Evolutionary conservation across 371 early-diverging fungal genomes (phyloP).

Genomic region (Syncephalastrum racemosum): DNA sequence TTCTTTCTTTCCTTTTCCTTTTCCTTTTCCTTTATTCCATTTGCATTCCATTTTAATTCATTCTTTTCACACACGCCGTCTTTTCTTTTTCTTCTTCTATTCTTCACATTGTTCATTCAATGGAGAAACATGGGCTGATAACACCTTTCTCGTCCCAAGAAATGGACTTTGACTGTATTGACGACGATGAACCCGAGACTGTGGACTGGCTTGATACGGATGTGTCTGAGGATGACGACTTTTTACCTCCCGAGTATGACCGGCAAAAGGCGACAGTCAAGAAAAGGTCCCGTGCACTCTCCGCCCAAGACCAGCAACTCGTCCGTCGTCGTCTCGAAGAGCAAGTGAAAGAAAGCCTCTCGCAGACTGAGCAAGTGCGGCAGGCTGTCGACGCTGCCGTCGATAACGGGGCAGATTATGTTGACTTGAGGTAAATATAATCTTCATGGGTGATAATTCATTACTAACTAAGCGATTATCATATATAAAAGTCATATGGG

Average conservation of each 20-base stretch:
- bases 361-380: slow-evolving; percentile 33
- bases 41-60: neutral
- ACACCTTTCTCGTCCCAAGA: slow-evolving; percentile 3
- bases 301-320: too few relatives aligned
- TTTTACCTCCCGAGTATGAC: slow-evolving; percentile 22
- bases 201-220: slow-evolving; percentile 46
- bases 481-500: slow-evolving; percentile 34
- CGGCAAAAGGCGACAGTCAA: too few relatives aligned
- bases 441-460: neutral
- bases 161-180: neutral
- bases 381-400: slow-evolving; percentile 50
- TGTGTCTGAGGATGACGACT: slow-evolving; percentile 44
- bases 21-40: neutral
- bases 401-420: slow-evolving; percentile 53
- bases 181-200: slow-evolving; percentile 9
- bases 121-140: neutral
- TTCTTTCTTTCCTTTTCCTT: neutral
- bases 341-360: too few relatives aligned
- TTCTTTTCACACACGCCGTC: neutral
- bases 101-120: neutral
- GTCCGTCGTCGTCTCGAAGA: too few relatives aligned
- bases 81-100: too few relatives aligned
- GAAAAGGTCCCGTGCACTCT: too few relatives aligned
- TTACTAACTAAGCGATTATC: slow-evolving; percentile 2
- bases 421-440: slow-evolving; percentile 52